Evolutionary conservation across 306 rosid species (phyloP), one percentile per base, ranked within the genome.

Genomic region (Psophocarpus tetragonolobus): DNA sequence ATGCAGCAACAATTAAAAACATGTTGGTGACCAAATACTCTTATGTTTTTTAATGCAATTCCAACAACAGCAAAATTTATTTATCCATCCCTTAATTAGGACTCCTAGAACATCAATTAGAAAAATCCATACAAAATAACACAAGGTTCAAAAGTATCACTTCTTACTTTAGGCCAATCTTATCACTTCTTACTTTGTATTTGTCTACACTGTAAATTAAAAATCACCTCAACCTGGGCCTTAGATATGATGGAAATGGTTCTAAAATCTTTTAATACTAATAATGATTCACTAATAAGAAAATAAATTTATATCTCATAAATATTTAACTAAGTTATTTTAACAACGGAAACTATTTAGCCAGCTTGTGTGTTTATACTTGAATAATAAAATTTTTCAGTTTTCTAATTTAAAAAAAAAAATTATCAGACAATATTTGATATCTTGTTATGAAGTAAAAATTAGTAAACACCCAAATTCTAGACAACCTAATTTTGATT

Each of bases 401-500:
- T 18, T 39, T 33, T 70, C 70, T 10, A 39, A 47, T 18, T 51
- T 76, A n/a, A n/a, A 15, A 82, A 58, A 29, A 29, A 21, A 56
- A 18, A 39, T 48, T 50, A 65, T 15, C 61, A 76, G 60, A 74
- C 66, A 26, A 45, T 18, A 36, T 30, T 77, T 74, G 35, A n/a
- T n/a, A n/a, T n/a, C n/a, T n/a, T n/a, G n/a, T 56, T n/a, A 45
- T 20, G 39, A 47, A 63, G 51, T 24, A 65, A 23, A 66, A 45
- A 24, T 44, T 17, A 57, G 73, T 26, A 29, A 35, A 44, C 64
- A 64, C 64, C 38, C 29, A 61, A 68, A 45, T 17, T 75, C 32
- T 36, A 45, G 62, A 75, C 15, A 17, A 74, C 64, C 54, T 64
- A 48, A 29, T 65, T 50, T 63, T 51, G 32, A 35, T 65, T 26